Evolutionary conservation across 2,329 filamentous ascomycete species (phyloP).

Genomic region (Alternaria angustiovoidea): DNA sequence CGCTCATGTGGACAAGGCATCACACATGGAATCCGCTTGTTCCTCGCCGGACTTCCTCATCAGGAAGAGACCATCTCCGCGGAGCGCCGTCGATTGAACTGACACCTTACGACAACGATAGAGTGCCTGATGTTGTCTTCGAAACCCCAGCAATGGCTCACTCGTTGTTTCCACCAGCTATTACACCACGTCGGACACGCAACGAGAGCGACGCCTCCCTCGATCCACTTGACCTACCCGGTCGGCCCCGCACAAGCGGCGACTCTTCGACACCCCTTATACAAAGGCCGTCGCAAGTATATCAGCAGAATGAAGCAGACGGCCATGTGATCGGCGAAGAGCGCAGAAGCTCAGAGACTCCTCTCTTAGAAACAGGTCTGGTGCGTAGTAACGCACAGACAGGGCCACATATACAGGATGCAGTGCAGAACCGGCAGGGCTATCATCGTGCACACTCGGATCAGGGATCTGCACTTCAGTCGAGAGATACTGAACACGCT

Average conservation of each 20-base stretch:
- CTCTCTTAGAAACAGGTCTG: neutral
- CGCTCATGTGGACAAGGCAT: conserved; percentile 31
- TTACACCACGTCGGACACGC: neutral
- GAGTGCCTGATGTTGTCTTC: neutral
- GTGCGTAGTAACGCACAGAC: neutral
- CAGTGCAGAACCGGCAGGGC: neutral
- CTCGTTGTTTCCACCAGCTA: neutral
- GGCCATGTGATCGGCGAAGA: neutral
- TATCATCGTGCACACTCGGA: neutral
- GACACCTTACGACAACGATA: neutral
- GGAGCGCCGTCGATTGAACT: neutral
- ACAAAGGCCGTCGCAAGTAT: neutral
- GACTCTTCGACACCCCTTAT: neutral
- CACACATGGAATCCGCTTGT: conserved; percentile 18
- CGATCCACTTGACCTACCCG: neutral
- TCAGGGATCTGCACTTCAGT: neutral
- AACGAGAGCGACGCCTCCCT: neutral
- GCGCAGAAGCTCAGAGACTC: neutral
- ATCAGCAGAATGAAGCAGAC: neutral
- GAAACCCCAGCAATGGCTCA: neutral
- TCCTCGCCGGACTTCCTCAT: neutral
- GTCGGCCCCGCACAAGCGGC: neutral
- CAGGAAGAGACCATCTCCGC: neutral
- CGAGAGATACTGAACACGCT: neutral
- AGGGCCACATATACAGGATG: neutral